phyloP scores from a whole-genome alignment of 768 basidiomycete genomes.

The Mrakia frigida region DNA sequence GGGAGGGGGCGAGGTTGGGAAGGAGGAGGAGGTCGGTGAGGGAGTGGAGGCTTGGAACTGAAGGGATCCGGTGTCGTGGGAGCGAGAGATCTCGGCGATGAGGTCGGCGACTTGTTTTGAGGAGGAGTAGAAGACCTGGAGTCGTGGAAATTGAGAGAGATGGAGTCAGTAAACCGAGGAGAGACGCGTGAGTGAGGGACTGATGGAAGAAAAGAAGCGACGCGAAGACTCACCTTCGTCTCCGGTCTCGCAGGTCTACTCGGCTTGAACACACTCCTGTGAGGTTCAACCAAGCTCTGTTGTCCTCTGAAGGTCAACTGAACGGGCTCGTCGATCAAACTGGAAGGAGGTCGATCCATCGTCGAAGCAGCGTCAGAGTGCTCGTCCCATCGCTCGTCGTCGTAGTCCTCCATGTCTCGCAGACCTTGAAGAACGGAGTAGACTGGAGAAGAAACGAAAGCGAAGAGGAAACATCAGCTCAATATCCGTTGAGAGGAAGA shows the following conservation, averaged over 20 bases:
- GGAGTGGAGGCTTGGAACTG: conserved; percentile 7
- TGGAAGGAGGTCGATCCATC: conserved; percentile 22
- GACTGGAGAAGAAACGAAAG: not conserved
- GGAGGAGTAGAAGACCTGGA: conserved; percentile 26
- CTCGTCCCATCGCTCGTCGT: conserved; percentile 16
- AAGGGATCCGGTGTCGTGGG: conserved; percentile 14
- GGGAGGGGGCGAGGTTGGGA: not conserved
- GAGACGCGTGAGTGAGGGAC: too few species aligned
- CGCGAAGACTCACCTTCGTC: conserved; percentile 18
- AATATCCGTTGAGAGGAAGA: not conserved
- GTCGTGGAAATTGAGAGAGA: too few species aligned
- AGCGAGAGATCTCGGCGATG: conserved; percentile 23
- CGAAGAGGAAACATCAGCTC: not conserved
- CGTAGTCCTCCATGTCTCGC: conserved; percentile 24
- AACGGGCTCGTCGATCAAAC: conserved; percentile 30
- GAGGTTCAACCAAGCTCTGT: not conserved
- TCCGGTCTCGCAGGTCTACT: conserved; percentile 9
- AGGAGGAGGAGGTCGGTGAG: conserved; percentile 1
- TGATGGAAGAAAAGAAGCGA: not conserved
- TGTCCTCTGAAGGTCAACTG: conserved; percentile 24
- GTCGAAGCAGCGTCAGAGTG: conserved; percentile 14
- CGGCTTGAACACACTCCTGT: not conserved
- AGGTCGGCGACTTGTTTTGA: conserved; percentile 27
- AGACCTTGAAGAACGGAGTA: conserved; percentile 30
- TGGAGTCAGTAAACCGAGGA: too few species aligned